These are phyloP conservation scores for Heteromeles arbutifolia DNA, from an alignment of 306 rosid species.

Conservation along the genomic window DNA sequence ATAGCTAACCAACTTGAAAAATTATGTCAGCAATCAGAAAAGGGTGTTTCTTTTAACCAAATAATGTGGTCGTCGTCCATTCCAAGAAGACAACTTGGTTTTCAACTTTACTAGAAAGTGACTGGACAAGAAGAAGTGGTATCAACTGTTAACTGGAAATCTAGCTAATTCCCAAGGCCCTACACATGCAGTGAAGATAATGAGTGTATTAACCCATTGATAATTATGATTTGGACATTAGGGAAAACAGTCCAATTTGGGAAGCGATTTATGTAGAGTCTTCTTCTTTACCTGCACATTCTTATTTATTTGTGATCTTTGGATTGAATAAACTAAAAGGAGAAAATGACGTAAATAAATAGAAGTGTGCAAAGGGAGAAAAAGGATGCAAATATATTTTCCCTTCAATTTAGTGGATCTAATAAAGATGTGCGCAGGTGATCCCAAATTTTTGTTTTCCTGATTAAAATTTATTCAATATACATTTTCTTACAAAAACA, in stretches of 20 bases:
- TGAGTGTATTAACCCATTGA: background rate
- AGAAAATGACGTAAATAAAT: too few species aligned
- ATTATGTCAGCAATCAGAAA: background rate
- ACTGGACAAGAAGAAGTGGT: conserved; percentile 7
- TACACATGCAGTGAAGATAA: conserved; percentile 8
- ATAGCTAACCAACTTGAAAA: background rate
- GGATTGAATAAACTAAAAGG: background rate
- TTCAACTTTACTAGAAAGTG: conserved; percentile 6
- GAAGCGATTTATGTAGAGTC: background rate
- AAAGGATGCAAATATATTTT: background rate
- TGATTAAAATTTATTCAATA: background rate
- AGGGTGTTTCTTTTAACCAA: conserved; percentile 4
- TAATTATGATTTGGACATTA: conserved; percentile 9
- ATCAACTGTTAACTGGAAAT: conserved; percentile 18
- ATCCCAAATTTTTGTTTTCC: too few species aligned
- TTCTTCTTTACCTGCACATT: background rate
- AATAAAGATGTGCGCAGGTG: too few species aligned
- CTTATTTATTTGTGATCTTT: background rate
- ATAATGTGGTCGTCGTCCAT: background rate
- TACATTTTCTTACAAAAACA: background rate
- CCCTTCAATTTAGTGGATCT: background rate
- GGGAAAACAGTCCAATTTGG: too few species aligned
- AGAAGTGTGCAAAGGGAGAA: background rate
- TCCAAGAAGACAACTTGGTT: conserved; percentile 7
- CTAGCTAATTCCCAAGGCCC: conserved; percentile 21